Evolutionary conservation across 129 eudicot genomes (phyloP), one percentile per base, ranked within the genome.

Genomic region (Solidago caesia): DNA sequence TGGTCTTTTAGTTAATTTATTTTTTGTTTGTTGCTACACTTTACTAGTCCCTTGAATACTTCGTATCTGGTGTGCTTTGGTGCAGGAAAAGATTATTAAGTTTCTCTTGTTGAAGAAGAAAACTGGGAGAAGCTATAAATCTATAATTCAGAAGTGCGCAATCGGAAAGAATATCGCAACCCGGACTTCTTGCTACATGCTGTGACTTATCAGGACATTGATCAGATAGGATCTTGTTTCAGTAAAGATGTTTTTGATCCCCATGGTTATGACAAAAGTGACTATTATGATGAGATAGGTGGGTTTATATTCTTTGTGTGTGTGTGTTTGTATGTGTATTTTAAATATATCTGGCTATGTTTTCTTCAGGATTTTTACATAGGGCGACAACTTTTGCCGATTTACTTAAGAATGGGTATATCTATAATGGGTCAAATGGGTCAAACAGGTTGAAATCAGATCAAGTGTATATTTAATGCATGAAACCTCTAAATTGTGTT

Each of bases 141-240:
- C 78, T 94, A 81, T 63, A 94, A 90, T 75, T 78, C 97, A 57
- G 98, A 94, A 82, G 98, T 94, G 67, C 96, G 98, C 49, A 94
- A 94, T 41, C 85, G 92, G 67, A 94, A 94, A 85, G 97, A 91
- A 33, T 94, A 94, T 45, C 91, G 98, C 55, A 94, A 94, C 73
- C 98, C 98, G 7, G 98, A 94, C 75, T 94, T 90, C 72, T 84
- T 94, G 87, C 80, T 85, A 79, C 98, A 90, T 81, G 97, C 96
- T 7, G 97, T 94, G 73, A 94, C 96, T n/a, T 94, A 90, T 75
- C 97, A 94, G 73, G 91, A 87, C 68, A 91, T 94, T 61, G 98
- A 94, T 84, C 88, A 94, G 82, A 94, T 91, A 58, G 98, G 98
- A 77, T 90, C 97, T 41, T 88, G 94, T 84, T 94, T 94, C 80